These are phyloP conservation scores for Silene latifolia DNA, from an alignment of 148 eudicot species.

Conservation along the genomic window DNA sequence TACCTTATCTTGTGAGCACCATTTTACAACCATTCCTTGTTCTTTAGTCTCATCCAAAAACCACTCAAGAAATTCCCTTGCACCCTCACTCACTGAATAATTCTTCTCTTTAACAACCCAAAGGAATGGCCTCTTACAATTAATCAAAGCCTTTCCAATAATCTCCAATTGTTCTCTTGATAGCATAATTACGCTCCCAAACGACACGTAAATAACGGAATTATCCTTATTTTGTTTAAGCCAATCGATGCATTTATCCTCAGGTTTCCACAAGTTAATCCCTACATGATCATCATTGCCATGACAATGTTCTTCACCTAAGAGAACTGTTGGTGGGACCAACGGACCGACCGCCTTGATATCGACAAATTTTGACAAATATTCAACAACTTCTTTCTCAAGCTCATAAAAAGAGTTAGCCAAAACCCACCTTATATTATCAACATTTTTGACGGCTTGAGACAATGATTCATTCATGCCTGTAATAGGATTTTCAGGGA, in stretches of 20 bases:
- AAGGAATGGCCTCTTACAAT: conserved; percentile 27
- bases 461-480: conserved; percentile 12
- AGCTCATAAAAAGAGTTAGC: conserved; percentile 42
- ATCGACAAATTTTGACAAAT: conserved; percentile 14
- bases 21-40: conserved; percentile 30
- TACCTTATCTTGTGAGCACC: conserved; percentile 36
- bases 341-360: conserved; percentile 41
- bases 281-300: conserved; percentile 2
- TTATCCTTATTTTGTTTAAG: conserved; percentile 17
- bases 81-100: not conserved
- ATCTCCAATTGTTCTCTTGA: conserved; percentile 24
- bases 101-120: conserved; percentile 38
- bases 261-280: conserved; percentile 34
- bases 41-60: conserved; percentile 24
- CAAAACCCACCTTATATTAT: conserved; percentile 36
- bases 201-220: conserved; percentile 41
- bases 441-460: conserved; percentile 17
- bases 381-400: conserved; percentile 34
- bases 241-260: conserved; percentile 38
- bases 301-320: conserved; percentile 9
- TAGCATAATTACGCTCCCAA: conserved; percentile 35
- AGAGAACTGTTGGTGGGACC: conserved; percentile 25
- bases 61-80: conserved; percentile 9
- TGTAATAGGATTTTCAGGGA: conserved; percentile 25
- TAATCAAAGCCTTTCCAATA: conserved; percentile 25